Evolutionary conservation across 306 rosid genomes (phyloP).

Genomic region (Carpinus fangiana): DNA sequence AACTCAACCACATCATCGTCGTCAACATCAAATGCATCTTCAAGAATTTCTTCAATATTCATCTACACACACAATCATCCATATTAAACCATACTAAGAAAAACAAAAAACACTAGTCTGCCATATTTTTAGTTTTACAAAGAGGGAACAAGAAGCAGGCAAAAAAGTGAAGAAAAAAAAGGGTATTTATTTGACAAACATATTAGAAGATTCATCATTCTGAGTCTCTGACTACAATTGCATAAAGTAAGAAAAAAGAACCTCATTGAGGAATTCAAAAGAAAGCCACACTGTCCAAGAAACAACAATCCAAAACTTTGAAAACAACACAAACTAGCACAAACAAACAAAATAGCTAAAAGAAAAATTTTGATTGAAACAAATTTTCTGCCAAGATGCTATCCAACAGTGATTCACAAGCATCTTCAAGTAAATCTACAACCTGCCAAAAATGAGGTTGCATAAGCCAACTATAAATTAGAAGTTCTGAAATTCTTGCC

Average conservation of each 20-base stretch:
- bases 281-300: slow-evolving; percentile 4
- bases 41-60: too few species aligned
- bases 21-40: too few species aligned
- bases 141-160: too few species aligned
- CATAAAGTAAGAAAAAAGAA: slow-evolving; percentile 3
- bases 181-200: too few species aligned
- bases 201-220: not conserved
- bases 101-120: too few species aligned
- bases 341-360: slow-evolving; percentile 7
- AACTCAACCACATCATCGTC: too few species aligned
- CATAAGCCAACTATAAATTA: slow-evolving; percentile 19
- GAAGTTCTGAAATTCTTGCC: not conserved
- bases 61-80: too few species aligned
- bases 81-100: too few species aligned
- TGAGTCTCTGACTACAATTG: not conserved
- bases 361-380: too few species aligned
- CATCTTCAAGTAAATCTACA: slow-evolving; percentile 93
- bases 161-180: too few species aligned
- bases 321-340: slow-evolving; percentile 11
- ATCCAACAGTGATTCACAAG: slow-evolving; percentile 76
- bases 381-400: slow-evolving; percentile 72
- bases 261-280: not conserved
- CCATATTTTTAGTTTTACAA: too few species aligned
- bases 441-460: slow-evolving; percentile 49
- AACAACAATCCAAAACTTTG: slow-evolving; percentile 19